Evolutionary conservation across 352 stramenopile species (phyloP), one percentile per base, ranked within the genome.

Genomic region (Aphanomyces euteiches): DNA sequence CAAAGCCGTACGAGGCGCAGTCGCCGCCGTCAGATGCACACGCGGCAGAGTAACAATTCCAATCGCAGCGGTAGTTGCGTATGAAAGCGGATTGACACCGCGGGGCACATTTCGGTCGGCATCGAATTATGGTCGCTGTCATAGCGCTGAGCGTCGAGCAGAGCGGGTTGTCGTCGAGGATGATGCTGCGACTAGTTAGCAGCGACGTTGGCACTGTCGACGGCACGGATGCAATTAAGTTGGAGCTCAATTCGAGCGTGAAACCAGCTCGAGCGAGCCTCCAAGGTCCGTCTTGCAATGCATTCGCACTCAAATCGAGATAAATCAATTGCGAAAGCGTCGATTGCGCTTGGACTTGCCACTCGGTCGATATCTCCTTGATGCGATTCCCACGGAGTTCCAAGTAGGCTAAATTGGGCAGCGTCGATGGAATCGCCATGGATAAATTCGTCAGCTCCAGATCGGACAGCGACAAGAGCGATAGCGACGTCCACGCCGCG

Each of bases 221-320:
- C 7, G 60, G 21, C 7, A 67, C 47, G 21, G 13, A 19, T n/a
- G 10, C 47, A 19, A 67, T 13, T 4, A 41, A 41, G 47, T 67
- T 67, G 47, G 7, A 56, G 60, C 21, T 58, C 17, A 67, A 13
- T 0, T 67, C 13, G 21, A 67, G 45, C 6, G 60, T 41, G 6
- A 57, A 6, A 17, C 37, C 47, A 17, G 60, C 13, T 13, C 37
- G 3, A 0, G 13, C 47, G 7, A 41, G 6, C 6, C 7, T 19
- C 15, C 43, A 50, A 50, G 43, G 43, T n/a, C 43, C 43, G 2
- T 50, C 43, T 12, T n/a, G 10, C 10, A 50, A n/a, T 12, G 43
- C 43, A n/a, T 50, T 50, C 10, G 43, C 43, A 50, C 43, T 50
- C 10, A 50, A n/a, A 50, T 50, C 43, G 43, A 50, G 10, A n/a